These are phyloP conservation scores for Leccinellum albellum DNA, from an alignment of 768 basidiomycete genomes.

Conservation along the genomic window DNA sequence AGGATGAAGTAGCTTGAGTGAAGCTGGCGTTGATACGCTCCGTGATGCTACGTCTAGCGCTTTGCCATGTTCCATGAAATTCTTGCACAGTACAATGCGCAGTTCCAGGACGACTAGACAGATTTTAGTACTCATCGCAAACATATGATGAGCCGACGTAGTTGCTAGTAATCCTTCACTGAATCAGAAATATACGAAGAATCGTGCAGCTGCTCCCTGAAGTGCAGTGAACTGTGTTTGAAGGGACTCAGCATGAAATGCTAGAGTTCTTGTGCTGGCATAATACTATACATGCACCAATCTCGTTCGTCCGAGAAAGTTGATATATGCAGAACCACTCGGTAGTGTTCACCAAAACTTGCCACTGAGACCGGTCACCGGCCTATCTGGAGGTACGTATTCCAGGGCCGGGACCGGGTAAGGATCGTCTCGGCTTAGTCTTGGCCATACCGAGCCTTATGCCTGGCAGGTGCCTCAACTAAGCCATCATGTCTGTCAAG, in stretches of 20 bases:
- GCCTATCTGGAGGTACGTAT: too few species aligned
- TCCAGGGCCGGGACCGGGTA: too few species aligned
- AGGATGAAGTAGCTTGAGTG: neutral
- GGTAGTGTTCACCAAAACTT: constrained; percentile 32
- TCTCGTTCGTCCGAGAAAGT: constrained; percentile 56
- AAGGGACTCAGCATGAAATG: constrained; percentile 51
- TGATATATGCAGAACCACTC: constrained; percentile 56
- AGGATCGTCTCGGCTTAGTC: neutral
- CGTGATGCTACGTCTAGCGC: neutral
- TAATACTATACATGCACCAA: neutral
- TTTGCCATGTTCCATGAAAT: neutral
- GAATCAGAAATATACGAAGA: neutral
- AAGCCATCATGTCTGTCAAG: constrained; percentile 46
- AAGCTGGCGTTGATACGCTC: neutral
- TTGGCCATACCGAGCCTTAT: constrained; percentile 43
- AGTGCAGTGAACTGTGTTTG: constrained; percentile 46
- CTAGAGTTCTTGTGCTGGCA: constrained; percentile 49
- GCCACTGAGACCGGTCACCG: too few species aligned
- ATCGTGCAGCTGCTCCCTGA: constrained; percentile 8
- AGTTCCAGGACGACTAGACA: neutral
- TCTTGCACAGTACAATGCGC: neutral
- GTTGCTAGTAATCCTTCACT: too few species aligned
- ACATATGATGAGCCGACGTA: neutral
- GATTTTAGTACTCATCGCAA: neutral
- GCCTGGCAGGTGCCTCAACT: constrained; percentile 53